Conservation (phyloP, 1,139 yeast species). For the Yamadazyma diddensiae region DNA sequence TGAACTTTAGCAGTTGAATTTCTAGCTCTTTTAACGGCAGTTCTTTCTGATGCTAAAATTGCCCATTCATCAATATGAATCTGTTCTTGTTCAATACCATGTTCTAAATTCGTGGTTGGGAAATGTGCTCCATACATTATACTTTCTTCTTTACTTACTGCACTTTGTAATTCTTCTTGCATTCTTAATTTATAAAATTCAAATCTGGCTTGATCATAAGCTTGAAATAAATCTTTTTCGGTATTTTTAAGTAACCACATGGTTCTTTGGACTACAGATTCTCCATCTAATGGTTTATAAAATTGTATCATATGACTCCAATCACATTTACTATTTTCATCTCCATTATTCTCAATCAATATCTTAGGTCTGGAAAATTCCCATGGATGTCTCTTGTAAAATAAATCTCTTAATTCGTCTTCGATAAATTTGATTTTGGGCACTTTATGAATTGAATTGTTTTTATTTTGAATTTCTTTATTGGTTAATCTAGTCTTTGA, state of each 20-base stretch:
- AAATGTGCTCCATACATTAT: constrained; percentile 80
- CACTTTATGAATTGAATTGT: constrained; percentile 44
- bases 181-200: constrained; percentile 87
- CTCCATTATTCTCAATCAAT: constrained; percentile 72
- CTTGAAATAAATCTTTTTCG: constrained; percentile 41
- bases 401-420: constrained; percentile 76
- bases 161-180: constrained; percentile 73
- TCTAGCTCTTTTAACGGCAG: constrained; percentile 47
- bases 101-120: constrained; percentile 57
- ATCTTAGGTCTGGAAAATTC: constrained; percentile 92
- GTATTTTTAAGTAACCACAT: constrained; percentile 55
- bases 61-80: constrained; percentile 71
- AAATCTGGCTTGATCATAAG: constrained; percentile 82
- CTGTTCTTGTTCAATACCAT: constrained; percentile 73
- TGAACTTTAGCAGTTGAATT: constrained; percentile 32
- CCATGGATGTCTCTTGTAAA: constrained; percentile 97
- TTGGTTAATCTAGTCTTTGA: constrained; percentile 40
- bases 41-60: constrained; percentile 58
- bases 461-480: constrained; percentile 24
- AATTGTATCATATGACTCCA: constrained; percentile 80
- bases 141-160: constrained; percentile 80
- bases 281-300: constrained; percentile 80
- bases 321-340: constrained; percentile 50
- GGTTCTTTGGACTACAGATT: constrained; percentile 89
- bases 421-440: constrained; percentile 71